Conservation (phyloP, 768 basidiomycete genomes). For the Tubosaeta brunneosetosa region DNA sequence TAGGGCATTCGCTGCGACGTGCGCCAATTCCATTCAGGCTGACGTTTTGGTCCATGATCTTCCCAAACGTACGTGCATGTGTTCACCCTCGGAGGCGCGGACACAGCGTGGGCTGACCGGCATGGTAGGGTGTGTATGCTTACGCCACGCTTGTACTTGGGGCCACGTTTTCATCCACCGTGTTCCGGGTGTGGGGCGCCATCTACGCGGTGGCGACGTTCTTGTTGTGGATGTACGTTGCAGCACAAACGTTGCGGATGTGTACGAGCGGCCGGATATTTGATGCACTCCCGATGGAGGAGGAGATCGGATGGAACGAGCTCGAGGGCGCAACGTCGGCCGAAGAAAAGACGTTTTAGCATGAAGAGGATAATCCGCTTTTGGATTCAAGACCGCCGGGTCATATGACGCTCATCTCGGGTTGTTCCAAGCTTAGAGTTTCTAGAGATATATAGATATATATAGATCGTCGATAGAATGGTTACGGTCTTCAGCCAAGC, state of each 20-base stretch:
- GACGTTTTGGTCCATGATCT: conserved; percentile 65
- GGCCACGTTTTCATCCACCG: conserved; percentile 44
- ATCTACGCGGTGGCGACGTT: conserved; percentile 49
- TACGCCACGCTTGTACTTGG: conserved; percentile 55
- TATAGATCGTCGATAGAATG: background rate
- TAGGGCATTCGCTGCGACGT: conserved; percentile 40
- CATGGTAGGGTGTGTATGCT: conserved; percentile 56
- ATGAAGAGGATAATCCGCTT: background rate
- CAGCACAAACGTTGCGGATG: conserved; percentile 36
- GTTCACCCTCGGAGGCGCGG: background rate
- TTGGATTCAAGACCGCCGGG: background rate
- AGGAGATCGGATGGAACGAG: conserved; percentile 16
- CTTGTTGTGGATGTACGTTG: conserved; percentile 49
- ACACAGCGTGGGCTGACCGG: background rate
- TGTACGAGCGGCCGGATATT: conserved; percentile 38
- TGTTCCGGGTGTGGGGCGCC: conserved; percentile 56
- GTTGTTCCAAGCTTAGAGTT: background rate
- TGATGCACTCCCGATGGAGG: conserved; percentile 39
- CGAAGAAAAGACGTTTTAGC: conserved; percentile 1
- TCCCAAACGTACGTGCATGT: conserved; percentile 52
- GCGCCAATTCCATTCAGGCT: conserved; percentile 47
- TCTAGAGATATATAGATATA: background rate
- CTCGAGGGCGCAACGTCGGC: background rate
- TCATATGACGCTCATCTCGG: background rate
- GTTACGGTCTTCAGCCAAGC: background rate